A percentile compares a stretch with the other conserved stretches of the same genome.
These are phyloP conservation scores for Plectosphaerella cucumerina DNA, from an alignment of 2,329 filamentous ascomycete genomes.

Conservation along the genomic window DNA sequence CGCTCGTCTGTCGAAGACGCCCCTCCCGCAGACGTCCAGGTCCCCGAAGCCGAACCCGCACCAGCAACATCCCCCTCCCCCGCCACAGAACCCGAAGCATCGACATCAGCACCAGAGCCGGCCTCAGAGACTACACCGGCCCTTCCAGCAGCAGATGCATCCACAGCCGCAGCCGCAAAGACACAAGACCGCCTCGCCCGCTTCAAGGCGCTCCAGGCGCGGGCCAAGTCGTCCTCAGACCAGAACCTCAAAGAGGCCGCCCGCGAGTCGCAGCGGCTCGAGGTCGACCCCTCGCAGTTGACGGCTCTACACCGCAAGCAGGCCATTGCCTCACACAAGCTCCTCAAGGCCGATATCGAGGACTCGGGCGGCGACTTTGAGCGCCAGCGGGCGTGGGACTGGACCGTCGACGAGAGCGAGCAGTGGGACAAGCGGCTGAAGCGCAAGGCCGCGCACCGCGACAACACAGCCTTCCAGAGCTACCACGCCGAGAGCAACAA, in stretches of 20 bases:
- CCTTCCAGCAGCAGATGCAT: constrained; percentile 4
- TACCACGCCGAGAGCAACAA: constrained; percentile 85
- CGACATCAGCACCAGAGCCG: constrained; percentile 6
- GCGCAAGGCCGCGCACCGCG: constrained; percentile 76
- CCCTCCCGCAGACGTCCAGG: constrained; percentile 8
- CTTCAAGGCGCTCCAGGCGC: constrained; percentile 83
- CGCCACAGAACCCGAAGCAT: neutral
- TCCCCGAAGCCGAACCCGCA: neutral
- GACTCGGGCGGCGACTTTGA: constrained; percentile 89
- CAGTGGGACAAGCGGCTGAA: constrained; percentile 87
- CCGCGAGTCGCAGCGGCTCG: constrained; percentile 74
- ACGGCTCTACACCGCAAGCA: constrained; percentile 78
- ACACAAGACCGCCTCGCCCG: constrained; percentile 68
- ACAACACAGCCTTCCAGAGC: constrained; percentile 87
- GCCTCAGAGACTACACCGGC: constrained; percentile 7
- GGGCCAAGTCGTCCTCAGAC: constrained; percentile 67
- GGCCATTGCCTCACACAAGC: constrained; percentile 84
- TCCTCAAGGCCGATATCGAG: constrained; percentile 87
- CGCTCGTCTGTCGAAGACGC: constrained; percentile 16
- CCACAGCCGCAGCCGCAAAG: constrained; percentile 31
- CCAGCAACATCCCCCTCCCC: neutral
- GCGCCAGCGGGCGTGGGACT: constrained; percentile 97
- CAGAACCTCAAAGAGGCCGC: constrained; percentile 81
- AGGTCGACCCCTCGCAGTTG: constrained; percentile 73
- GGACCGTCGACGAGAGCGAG: constrained; percentile 93